Evolutionary conservation across 1,284 basidiomycete species (phyloP).

Genomic region (Fomes fomentarius): DNA sequence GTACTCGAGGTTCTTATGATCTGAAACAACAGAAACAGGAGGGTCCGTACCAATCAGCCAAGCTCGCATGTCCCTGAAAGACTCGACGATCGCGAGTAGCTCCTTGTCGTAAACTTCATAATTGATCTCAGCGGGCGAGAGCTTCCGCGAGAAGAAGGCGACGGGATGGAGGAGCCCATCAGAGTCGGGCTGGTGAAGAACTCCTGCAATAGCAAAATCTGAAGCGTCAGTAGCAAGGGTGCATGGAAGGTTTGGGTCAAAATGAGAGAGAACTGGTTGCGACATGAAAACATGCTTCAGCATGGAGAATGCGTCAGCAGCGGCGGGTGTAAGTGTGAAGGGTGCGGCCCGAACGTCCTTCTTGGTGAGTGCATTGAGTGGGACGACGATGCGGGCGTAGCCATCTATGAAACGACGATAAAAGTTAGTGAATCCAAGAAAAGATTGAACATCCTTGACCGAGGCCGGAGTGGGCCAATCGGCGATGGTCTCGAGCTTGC

Average conservation of each 20-base stretch:
- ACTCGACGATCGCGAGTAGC: conserved; percentile 38
- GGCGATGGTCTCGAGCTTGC: conserved; percentile 41
- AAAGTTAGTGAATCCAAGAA: conserved; percentile 43
- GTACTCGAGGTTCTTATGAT: conserved; percentile 42
- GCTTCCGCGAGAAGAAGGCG: conserved; percentile 35
- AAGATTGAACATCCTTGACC: conserved; percentile 37
- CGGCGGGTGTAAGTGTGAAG: conserved; percentile 6
- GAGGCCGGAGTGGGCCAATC: conserved; percentile 41
- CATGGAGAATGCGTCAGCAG: conserved; percentile 27
- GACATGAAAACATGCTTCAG: conserved; percentile 34
- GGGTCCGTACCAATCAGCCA: conserved; percentile 34
- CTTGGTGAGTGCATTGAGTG: conserved; percentile 27
- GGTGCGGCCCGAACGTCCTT: conserved; percentile 13
- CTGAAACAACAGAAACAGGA: conserved; percentile 31
- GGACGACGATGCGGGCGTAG: conserved; percentile 35
- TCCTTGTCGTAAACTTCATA: conserved; percentile 36
- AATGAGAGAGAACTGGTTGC: conserved; percentile 36
- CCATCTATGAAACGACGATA: conserved; percentile 43
- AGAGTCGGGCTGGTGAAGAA: conserved; percentile 35
- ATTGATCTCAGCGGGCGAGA: conserved; percentile 33
- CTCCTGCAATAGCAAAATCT: conserved; percentile 30
- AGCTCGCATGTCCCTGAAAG: conserved; percentile 35
- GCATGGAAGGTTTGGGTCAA: conserved; percentile 28
- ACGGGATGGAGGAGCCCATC: conserved; percentile 34
- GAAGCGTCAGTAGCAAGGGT: conserved; percentile 33